phyloP scores from a whole-genome alignment of 2,329 filamentous ascomycete genomes.

The Verticillium longisporum region DNA sequence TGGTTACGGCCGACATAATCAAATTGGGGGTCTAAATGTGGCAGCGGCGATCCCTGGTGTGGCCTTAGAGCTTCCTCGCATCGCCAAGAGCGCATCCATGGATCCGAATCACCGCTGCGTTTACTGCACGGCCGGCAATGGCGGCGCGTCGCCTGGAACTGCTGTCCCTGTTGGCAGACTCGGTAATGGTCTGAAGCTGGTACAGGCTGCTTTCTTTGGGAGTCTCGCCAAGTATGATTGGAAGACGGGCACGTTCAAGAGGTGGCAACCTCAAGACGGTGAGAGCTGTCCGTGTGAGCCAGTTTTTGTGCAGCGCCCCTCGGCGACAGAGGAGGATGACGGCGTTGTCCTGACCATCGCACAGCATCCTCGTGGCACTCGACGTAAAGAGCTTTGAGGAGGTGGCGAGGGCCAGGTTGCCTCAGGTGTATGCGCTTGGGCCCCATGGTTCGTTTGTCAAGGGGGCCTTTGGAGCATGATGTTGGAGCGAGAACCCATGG shows the following conservation, averaged over 20 bases:
- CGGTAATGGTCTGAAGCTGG: constrained; percentile 3
- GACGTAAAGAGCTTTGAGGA: constrained; percentile 11
- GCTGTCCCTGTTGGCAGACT: constrained; percentile 9
- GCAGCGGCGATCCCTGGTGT: constrained; percentile 9
- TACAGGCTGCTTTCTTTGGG: constrained; percentile 10
- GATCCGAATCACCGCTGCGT: constrained; percentile 10
- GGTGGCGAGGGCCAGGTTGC: constrained; percentile 10
- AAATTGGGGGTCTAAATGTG: constrained; percentile 4
- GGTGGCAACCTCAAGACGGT: constrained; percentile 12
- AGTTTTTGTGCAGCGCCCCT: constrained; percentile 11
- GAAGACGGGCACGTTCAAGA: constrained; percentile 10
- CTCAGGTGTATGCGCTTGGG: constrained; percentile 1
- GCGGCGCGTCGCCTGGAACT: constrained; percentile 7
- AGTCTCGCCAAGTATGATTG: constrained; percentile 12
- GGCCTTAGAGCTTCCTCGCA: constrained; percentile 11
- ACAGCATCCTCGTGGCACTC: constrained; percentile 11
- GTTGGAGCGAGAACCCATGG: background rate
- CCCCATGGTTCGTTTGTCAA: constrained; percentile 10
- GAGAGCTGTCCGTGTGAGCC: constrained; percentile 19
- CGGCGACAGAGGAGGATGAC: constrained; percentile 10
- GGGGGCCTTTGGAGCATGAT: background rate
- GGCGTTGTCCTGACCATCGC: constrained; percentile 12
- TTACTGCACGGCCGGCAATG: constrained; percentile 11
- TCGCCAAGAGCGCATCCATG: constrained; percentile 11
- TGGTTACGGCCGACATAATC: background rate